These are phyloP conservation scores for Coniosporium apollinis DNA, from an alignment of 495 filamentous ascomycete genomes.

Conservation along the genomic window DNA sequence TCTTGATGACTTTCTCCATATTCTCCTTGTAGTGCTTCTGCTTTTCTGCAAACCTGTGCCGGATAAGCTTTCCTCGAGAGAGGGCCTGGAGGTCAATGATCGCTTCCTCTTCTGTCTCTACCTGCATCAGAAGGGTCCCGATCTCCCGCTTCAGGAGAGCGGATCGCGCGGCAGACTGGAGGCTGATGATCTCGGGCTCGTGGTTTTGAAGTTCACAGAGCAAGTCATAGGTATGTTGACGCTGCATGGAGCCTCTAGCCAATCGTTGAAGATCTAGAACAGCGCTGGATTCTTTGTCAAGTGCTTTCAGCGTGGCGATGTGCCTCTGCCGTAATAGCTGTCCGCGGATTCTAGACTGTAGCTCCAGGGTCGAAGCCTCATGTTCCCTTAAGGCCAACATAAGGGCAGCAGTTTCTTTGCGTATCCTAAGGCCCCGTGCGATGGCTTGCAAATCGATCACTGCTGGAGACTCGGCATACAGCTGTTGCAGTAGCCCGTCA, in stretches of 20 bases:
- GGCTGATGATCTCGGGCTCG: slow-evolving; percentile 36
- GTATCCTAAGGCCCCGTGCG: slow-evolving; percentile 25
- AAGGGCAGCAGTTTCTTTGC: slow-evolving; percentile 24
- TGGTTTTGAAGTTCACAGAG: slow-evolving; percentile 41
- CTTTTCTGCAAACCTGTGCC: slow-evolving; percentile 64
- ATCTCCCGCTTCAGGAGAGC: slow-evolving; percentile 60
- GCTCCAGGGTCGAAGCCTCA: slow-evolving; percentile 19
- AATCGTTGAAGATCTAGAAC: slow-evolving; percentile 56
- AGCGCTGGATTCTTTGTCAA: slow-evolving; percentile 38
- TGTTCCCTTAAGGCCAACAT: slow-evolving; percentile 19
- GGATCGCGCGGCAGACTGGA: slow-evolving; percentile 63
- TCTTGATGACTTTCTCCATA: slow-evolving; percentile 97
- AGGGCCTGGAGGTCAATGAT: slow-evolving; percentile 61
- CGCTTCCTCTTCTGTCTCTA: slow-evolving; percentile 65
- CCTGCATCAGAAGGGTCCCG: slow-evolving; percentile 48
- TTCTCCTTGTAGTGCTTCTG: slow-evolving; percentile 80
- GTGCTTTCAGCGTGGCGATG: slow-evolving; percentile 32
- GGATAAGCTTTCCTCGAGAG: slow-evolving; percentile 55
- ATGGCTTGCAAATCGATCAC: slow-evolving; percentile 31
- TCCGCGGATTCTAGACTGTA: slow-evolving; percentile 19
- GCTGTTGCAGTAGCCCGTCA: slow-evolving; percentile 16
- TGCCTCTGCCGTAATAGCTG: slow-evolving; percentile 27
- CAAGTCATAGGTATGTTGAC: slow-evolving; percentile 33
- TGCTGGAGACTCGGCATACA: slow-evolving; percentile 17
- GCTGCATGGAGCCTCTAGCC: slow-evolving; percentile 43